A percentile compares a stretch with the other conserved stretches of the same genome.
phyloP scores from a whole-genome alignment of 2,329 filamentous ascomycete genomes.

The Fusarium papillatum region DNA sequence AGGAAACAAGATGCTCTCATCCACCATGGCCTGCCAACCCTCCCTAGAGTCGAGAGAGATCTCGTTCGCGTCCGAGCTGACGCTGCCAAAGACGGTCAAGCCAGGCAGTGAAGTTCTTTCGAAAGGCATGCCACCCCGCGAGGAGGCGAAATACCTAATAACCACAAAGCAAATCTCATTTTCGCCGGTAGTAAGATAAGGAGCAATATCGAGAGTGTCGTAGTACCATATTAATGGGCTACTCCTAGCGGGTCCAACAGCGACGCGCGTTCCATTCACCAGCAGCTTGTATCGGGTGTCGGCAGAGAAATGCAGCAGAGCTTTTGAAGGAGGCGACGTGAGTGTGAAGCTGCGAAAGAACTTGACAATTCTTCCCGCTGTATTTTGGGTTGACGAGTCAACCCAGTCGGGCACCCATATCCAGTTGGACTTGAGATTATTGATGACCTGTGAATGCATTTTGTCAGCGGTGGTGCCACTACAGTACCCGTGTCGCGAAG shows the following conservation, averaged over 20 bases:
- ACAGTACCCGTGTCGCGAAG: background rate
- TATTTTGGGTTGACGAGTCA: conserved; percentile 22
- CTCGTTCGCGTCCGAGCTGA: background rate
- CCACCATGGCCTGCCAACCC: conserved; percentile 17
- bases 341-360: conserved; percentile 27
- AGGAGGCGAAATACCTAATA: conserved; percentile 24
- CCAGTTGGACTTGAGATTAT: conserved; percentile 54
- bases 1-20: conserved; percentile 16
- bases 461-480: background rate
- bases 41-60: conserved; percentile 6
- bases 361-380: conserved; percentile 30
- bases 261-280: conserved; percentile 33
- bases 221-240: conserved; percentile 42
- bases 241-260: conserved; percentile 41
- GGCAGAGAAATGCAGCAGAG: conserved; percentile 37
- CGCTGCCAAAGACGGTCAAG: conserved; percentile 9
- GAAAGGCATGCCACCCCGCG: conserved; percentile 25
- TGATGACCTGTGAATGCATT: conserved; percentile 42
- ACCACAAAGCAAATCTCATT: conserved; percentile 32
- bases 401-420: conserved; percentile 51
- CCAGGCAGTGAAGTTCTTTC: conserved; percentile 25
- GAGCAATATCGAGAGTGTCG: conserved; percentile 39
- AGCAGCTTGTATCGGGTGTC: conserved; percentile 44
- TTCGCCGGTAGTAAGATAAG: conserved; percentile 25
- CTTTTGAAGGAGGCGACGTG: background rate